Evolutionary conservation across 805 yeast species (phyloP).

Genomic region (Sugiyamaella smithiae): DNA sequence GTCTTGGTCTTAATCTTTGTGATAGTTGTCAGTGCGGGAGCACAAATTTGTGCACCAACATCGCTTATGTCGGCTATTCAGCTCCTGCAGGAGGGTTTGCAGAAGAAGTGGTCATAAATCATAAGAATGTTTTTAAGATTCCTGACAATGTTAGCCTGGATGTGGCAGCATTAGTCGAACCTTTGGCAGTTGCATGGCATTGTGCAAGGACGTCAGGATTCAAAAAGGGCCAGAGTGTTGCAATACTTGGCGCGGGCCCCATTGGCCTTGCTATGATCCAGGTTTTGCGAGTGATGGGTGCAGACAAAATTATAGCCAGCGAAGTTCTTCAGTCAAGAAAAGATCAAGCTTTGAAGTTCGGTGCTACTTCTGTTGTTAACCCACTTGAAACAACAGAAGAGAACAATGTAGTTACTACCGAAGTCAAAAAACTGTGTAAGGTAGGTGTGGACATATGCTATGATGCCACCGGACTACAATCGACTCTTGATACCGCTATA

Average conservation of each 20-base stretch:
- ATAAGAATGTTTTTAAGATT: constrained; percentile 40
- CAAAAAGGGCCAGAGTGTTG: constrained; percentile 44
- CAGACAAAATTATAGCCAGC: constrained; percentile 44
- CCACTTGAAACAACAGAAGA: constrained; percentile 42
- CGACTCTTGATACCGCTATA: constrained; percentile 52
- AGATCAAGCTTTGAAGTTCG: constrained; percentile 37
- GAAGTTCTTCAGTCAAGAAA: constrained; percentile 50
- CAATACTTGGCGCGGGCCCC: constrained; percentile 56
- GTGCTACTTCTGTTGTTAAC: constrained; percentile 43
- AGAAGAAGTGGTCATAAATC: constrained; percentile 46
- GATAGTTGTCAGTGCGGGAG: constrained; percentile 48
- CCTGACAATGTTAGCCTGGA: constrained; percentile 43
- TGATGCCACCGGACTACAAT: constrained; percentile 55
- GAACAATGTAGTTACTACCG: constrained; percentile 34
- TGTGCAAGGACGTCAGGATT: constrained; percentile 46
- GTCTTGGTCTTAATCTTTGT: constrained; percentile 38
- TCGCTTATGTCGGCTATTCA: constrained; percentile 32
- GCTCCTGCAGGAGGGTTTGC: constrained; percentile 56
- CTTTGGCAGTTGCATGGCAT: constrained; percentile 60
- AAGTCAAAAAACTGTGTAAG: constrained; percentile 40
- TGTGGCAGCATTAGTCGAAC: constrained; percentile 55
- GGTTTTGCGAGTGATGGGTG: constrained; percentile 48
- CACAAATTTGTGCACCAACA: constrained; percentile 45
- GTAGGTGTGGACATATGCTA: constrained; percentile 50
- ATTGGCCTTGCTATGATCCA: constrained; percentile 41